Evolutionary conservation across 306 rosid species (phyloP).

Genomic region (Acacia melanoxylon): DNA sequence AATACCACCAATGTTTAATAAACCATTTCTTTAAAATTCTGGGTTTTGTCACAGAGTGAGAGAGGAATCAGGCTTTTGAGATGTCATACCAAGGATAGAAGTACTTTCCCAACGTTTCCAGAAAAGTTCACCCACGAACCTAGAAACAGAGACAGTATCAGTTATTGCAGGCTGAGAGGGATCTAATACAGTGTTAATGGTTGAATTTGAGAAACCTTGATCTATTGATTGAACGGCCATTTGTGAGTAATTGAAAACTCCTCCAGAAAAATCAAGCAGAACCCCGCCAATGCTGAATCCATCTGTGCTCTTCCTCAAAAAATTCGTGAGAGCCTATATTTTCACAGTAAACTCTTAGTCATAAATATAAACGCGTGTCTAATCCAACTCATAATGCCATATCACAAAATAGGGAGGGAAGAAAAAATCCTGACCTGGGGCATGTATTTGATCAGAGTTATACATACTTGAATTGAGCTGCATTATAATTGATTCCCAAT

Average conservation of each 20-base stretch:
- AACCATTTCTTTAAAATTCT: neutral
- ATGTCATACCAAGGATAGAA: constrained; percentile 61
- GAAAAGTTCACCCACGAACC: constrained; percentile 84
- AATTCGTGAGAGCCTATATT: constrained; percentile 72
- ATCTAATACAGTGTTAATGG: constrained; percentile 1
- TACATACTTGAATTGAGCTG: constrained; percentile 78
- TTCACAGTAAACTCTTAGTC: neutral
- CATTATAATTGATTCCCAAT: constrained; percentile 24
- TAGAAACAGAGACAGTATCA: constrained; percentile 23
- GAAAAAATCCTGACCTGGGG: constrained; percentile 67
- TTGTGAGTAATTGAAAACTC: constrained; percentile 67
- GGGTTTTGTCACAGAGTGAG: neutral
- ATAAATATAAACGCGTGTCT: neutral
- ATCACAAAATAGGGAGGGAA: neutral
- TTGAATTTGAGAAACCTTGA: constrained; percentile 58
- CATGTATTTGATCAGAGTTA: constrained; percentile 77
- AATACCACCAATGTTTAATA: neutral
- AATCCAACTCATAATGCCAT: neutral
- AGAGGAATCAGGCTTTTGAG: neutral
- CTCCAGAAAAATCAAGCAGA: constrained; percentile 77
- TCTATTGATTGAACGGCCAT: constrained; percentile 82
- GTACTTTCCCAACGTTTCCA: constrained; percentile 79
- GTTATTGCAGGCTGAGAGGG: neutral
- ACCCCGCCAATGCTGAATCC: constrained; percentile 79
- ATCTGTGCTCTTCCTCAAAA: constrained; percentile 69